phyloP scores from a whole-genome alignment of 257 asterid genomes.

The Lycium barbarum region DNA sequence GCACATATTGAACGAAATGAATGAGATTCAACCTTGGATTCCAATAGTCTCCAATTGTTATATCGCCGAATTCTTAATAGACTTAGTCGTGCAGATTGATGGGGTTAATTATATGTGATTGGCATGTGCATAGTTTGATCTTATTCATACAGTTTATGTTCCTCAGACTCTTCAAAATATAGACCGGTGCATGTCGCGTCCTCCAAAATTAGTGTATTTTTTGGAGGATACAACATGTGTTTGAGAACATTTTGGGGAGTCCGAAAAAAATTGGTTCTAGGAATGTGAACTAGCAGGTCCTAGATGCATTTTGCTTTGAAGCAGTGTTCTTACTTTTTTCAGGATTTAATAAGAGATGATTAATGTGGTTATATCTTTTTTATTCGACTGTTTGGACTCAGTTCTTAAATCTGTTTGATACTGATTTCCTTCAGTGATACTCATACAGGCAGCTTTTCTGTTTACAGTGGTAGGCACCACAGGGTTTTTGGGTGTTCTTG shows the following conservation, averaged over 20 bases:
- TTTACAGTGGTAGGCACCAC: constrained; percentile 94
- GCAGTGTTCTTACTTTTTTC: neutral
- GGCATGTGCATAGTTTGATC: neutral
- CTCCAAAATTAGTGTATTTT: too few species aligned
- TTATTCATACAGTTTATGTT: neutral
- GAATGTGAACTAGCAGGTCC: neutral
- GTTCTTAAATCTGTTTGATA: constrained; percentile 46
- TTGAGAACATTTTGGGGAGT: too few species aligned
- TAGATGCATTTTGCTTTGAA: neutral
- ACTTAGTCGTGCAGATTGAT: neutral
- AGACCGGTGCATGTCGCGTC: too few species aligned
- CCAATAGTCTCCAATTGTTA: neutral
- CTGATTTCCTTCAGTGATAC: constrained; percentile 81
- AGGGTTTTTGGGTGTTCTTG: constrained; percentile 78
- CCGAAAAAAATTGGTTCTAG: neutral
- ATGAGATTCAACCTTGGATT: neutral
- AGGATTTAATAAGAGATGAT: neutral
- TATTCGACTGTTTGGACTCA: neutral
- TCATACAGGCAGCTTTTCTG: constrained; percentile 98
- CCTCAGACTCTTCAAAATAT: too few species aligned
- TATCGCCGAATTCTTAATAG: neutral
- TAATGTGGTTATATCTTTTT: constrained; percentile 10
- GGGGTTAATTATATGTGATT: neutral
- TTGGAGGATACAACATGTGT: too few species aligned
- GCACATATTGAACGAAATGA: neutral